Percentiles rank a stretch among this genome's conserved stretches.
phyloP scores from a whole-genome alignment of 1,284 basidiomycete species.

The Entoloma clypeatum region DNA sequence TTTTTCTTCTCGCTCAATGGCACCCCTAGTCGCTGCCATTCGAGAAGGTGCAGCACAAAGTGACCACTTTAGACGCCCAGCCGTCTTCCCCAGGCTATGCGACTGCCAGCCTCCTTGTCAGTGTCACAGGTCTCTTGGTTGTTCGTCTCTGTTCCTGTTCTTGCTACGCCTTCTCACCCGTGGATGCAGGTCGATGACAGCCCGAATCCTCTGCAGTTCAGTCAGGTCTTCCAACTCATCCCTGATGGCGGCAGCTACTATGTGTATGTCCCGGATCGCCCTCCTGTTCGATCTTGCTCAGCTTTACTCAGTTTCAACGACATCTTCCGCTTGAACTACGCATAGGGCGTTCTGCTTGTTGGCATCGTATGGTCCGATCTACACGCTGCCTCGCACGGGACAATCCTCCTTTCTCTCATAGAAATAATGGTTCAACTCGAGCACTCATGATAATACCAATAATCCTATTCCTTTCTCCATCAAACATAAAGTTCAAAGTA shows the following conservation, averaged over 20 bases:
- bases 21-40: constrained; percentile 73
- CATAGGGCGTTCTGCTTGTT: constrained; percentile 31
- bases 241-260: constrained; percentile 79
- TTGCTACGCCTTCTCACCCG: not conserved
- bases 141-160: constrained; percentile 41
- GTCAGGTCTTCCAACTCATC: constrained; percentile 88
- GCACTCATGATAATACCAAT: no score
- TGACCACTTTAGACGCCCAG: constrained; percentile 87
- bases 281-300: not conserved
- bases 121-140: constrained; percentile 82
- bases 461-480: no score
- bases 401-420: not conserved
- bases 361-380: not conserved
- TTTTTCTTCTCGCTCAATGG: constrained; percentile 2
- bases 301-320: constrained; percentile 64
- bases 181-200: constrained; percentile 70
- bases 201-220: constrained; percentile 79
- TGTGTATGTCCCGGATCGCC: constrained; percentile 61
- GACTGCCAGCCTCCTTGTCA: constrained; percentile 75
- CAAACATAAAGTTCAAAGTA: no score
- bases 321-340: constrained; percentile 84
- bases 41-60: constrained; percentile 75
- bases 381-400: constrained; percentile 5
- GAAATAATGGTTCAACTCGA: not conserved
- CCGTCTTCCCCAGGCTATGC: constrained; percentile 68